These are phyloP conservation scores for Neofusicoccum parvum DNA, from an alignment of 2,329 filamentous ascomycete species.

Conservation along the genomic window DNA sequence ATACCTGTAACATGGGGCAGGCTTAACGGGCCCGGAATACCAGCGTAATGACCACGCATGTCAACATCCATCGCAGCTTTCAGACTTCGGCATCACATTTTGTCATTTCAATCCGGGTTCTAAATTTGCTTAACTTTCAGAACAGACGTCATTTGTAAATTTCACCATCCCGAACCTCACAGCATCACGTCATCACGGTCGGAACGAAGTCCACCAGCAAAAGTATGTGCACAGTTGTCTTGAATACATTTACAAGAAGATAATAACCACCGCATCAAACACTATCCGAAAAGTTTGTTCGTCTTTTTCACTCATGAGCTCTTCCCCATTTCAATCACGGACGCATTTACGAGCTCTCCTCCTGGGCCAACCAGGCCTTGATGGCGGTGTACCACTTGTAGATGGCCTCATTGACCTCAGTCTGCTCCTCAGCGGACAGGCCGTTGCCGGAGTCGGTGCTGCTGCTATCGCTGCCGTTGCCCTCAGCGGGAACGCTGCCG, in stretches of 20 bases:
- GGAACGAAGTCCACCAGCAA: not conserved
- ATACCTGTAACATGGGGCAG: constrained; percentile 10
- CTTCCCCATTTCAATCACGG: not conserved
- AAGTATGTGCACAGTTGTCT: constrained; percentile 9
- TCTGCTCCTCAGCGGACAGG: constrained; percentile 5
- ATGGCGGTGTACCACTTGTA: not conserved
- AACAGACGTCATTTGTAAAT: not conserved
- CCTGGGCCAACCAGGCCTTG: not conserved
- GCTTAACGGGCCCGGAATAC: not conserved
- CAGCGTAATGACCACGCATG: not conserved
- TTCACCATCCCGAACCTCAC: not conserved
- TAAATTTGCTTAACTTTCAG: no score
- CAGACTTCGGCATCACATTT: no score
- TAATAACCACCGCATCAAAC: constrained; percentile 8
- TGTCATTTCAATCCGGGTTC: no score
- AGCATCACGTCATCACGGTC: not conserved
- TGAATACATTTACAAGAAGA: constrained; percentile 20
- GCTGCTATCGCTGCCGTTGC: not conserved
- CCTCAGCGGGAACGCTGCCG: constrained; percentile 2
- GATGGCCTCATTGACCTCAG: constrained; percentile 4
- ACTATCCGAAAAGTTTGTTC: not conserved
- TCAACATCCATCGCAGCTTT: not conserved
- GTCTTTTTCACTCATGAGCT: not conserved
- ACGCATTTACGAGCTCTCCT: not conserved
- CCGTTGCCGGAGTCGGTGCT: constrained; percentile 1